Base-by-base conservation (phyloP, 441 rosid genomes). In the Mallotus japonicus region DNA sequence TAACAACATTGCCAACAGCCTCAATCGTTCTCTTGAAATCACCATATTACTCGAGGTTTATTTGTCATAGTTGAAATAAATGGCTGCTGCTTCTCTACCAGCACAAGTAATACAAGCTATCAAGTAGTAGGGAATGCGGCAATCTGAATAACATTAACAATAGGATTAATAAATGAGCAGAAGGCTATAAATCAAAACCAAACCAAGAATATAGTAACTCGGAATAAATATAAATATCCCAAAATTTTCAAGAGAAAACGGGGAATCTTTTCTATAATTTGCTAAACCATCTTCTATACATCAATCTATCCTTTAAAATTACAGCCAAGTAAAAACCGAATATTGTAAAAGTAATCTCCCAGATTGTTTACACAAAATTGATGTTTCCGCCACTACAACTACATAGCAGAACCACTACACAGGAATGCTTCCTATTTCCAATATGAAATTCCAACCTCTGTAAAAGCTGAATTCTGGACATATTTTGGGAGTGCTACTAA, bases 301-400 rank as follows among this genome's bases (percentile, higher is more conserved):
- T 19, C 1, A 44, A 22, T 1, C 7, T 50, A 55, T 12, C 71
- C 34, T 34, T n/a, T n/a, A n/a, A n/a, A n/a, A n/a, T n/a, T 22
- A 24, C 46, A 60, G 0, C 53, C 67, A 44, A 10, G 50, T 58
- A 28, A 17, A 50, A 68, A 68, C 59, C 20, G 50, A 51, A 57
- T 17, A 47, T 13, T 28, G 19, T 12, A 64, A 65, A 63, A 2
- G 5, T 61, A 40, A 2, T 37, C 65, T 47, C 44, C 28, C 3
- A 65, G 15, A 24, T 73, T 73, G 16, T 53, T 55, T 62, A 65
- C 55, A 60, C 53, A 60, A 54, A 69, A 76, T 22, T 80, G 62
- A 49, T 62, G 49, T 72, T 75, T 37, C 11, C 62, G 22, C 66
- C 20, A 16, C 15, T 37, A 28, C 55, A 69, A 3, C 51, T 50